These are phyloP conservation scores for Zoysia japonica DNA, from an alignment of 176 grass and related monocot species.

Conservation along the genomic window DNA sequence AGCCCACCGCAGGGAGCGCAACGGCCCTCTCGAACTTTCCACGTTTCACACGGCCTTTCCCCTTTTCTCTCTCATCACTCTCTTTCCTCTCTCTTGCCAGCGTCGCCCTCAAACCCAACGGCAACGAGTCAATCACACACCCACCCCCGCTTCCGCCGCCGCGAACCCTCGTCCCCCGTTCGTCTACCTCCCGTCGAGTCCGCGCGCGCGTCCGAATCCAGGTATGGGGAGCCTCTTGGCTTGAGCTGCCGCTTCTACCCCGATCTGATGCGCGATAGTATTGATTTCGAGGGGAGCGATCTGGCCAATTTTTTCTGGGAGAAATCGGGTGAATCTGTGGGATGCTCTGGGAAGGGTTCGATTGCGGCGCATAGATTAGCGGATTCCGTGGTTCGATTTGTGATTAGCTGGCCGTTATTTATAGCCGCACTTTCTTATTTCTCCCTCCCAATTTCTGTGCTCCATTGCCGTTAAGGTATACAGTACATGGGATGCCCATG, in stretches of 20 bases:
- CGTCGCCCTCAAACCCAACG: constrained; percentile 13
- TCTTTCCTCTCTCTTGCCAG: neutral
- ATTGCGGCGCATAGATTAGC: neutral
- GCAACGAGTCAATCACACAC: neutral
- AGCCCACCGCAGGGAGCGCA: neutral
- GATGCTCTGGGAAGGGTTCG: neutral
- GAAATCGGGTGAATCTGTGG: neutral
- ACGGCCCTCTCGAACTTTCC: constrained; percentile 41
- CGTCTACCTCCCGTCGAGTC: constrained; percentile 19
- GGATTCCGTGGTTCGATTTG: neutral
- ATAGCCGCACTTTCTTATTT: neutral
- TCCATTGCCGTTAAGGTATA: constrained; percentile 8
- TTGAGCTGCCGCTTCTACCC: neutral
- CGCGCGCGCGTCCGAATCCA: constrained; percentile 8
- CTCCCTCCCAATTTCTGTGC: neutral
- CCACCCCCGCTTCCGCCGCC: neutral
- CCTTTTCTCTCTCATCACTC: neutral
- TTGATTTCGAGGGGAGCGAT: neutral
- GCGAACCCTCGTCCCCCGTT: neutral
- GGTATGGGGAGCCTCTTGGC: constrained; percentile 11
- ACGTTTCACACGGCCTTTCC: constrained; percentile 7
- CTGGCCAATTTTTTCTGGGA: neutral
- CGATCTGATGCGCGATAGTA: neutral
- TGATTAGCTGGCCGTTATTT: neutral
- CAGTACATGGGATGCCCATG: neutral